Base-by-base conservation (phyloP, 345 rosid species). In the Citrus glauca region DNA sequence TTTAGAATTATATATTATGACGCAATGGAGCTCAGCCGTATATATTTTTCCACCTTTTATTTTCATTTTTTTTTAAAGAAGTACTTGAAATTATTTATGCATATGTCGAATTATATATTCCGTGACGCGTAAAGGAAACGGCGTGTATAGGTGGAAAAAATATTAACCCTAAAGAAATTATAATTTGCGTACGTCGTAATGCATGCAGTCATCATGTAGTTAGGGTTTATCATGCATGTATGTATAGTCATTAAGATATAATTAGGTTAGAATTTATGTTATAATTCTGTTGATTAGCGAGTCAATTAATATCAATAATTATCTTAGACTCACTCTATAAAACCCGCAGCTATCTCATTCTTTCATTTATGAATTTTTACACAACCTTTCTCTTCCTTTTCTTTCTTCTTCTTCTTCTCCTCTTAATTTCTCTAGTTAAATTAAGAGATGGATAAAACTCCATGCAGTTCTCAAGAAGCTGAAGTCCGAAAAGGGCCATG, bases 401-500 rank as follows among this genome's bases (percentile, higher is more conserved):
- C 62, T 24, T 66, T 30, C 40, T 32, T 25, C 11, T 32, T 35
- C 11, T 32, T 38, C 55, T 32, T 25, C 53, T 33, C 6, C 37
- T 35, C 37, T 75, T 67, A 28, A 45, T 56, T 27, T 32, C 82
- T 33, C 60, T 17, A 56, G 5, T 14, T 66, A 56, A 35, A 63
- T 45, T 50, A 78, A 76, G 84, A 84, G 38, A 90, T 90, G 89
- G 95, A 92, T 68, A 89, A 90, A 85, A 81, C 82, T 70, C 87
- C 84, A 67, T 81, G 80, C 88, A 85, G 77, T 69, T 85, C 94
- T 33, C 85, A 85, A 82, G 98, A 93, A n/a, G 89, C 76, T 53
- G 99, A 92, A 71, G 97, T 94, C 82, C 92, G 98, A 69, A 96
- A 96, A 85, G 99, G 99, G 69, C 98, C 98, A 76, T 96, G 99